Percentiles rank a stretch among this genome's conserved stretches.
These are phyloP conservation scores for Lipomyces yamadae DNA, from an alignment of 805 yeast species.

Conservation along the genomic window DNA sequence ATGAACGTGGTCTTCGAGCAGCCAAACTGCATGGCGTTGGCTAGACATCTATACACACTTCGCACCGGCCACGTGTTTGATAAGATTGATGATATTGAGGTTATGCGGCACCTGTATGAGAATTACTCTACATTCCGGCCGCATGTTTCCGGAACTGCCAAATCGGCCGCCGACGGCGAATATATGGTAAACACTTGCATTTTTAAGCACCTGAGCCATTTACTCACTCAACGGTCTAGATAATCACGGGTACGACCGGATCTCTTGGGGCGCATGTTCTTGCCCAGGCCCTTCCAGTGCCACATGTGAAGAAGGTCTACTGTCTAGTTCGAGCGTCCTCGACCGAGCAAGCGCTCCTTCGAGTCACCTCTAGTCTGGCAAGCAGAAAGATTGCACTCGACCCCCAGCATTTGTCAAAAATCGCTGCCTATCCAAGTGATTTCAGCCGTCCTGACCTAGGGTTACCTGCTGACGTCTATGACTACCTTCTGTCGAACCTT, in stretches of 20 bases:
- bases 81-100: conserved; percentile 13
- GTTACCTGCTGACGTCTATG: conserved; percentile 7
- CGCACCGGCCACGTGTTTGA: conserved; percentile 14
- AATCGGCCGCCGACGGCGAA: conserved; percentile 20
- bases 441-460: conserved; percentile 26
- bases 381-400: not conserved
- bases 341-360: conserved; percentile 11
- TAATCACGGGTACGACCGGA: conserved; percentile 32
- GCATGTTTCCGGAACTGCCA: conserved; percentile 10
- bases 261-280: conserved; percentile 31
- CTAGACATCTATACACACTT: conserved; percentile 13
- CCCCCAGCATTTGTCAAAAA: conserved; percentile 6
- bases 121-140: conserved; percentile 27
- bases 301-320: conserved; percentile 24
- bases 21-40: conserved; percentile 20
- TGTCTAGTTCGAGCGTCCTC: conserved; percentile 31
- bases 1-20: conserved; percentile 28
- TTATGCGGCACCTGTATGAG: conserved; percentile 22
- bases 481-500: conserved; percentile 11
- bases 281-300: conserved; percentile 11
- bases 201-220: too few species aligned
- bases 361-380: too few species aligned
- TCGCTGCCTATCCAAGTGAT: conserved; percentile 21
- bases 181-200: conserved; percentile 8
- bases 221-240: not conserved